Conservation (phyloP, 2,329 filamentous ascomycete species). For the Colletotrichum orchidophilum region DNA sequence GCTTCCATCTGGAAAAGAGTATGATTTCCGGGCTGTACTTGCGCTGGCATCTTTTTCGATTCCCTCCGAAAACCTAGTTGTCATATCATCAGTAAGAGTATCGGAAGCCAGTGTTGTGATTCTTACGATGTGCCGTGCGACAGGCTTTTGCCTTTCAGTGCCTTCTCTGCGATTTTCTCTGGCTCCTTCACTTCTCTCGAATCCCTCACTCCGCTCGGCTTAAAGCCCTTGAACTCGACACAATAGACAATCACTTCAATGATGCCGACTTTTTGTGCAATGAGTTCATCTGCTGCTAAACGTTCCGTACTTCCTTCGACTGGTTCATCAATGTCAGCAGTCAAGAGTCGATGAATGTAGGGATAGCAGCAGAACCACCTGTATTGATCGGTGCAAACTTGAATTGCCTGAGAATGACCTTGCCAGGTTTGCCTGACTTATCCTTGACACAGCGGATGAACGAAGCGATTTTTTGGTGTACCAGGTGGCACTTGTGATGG, state of each 20-base stretch:
- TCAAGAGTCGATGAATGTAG: rapidly evolving
- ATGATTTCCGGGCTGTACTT: too few relatives aligned
- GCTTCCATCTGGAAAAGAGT: background rate
- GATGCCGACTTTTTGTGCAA: background rate
- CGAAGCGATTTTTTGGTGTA: rapidly evolving
- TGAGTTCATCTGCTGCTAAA: background rate
- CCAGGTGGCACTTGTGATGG: too few relatives aligned
- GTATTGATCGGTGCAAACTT: background rate
- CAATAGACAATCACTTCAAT: background rate
- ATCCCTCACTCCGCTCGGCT: rapidly evolving
- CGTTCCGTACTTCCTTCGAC: background rate
- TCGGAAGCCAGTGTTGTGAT: rapidly evolving
- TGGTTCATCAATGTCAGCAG: background rate
- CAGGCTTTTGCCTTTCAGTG: background rate
- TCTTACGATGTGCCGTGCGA: background rate
- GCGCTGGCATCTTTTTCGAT: background rate
- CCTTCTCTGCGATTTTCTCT: background rate
- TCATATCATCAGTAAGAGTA: background rate
- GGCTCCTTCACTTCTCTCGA: too few relatives aligned
- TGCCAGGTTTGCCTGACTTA: background rate
- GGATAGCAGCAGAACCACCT: background rate
- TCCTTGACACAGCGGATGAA: rapidly evolving
- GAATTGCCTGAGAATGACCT: background rate
- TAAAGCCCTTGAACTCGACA: too few relatives aligned
- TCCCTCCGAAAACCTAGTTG: background rate